phyloP scores from a whole-genome alignment of 2,329 filamentous ascomycete species.

The Calonectria pseudoreteaudii region DNA sequence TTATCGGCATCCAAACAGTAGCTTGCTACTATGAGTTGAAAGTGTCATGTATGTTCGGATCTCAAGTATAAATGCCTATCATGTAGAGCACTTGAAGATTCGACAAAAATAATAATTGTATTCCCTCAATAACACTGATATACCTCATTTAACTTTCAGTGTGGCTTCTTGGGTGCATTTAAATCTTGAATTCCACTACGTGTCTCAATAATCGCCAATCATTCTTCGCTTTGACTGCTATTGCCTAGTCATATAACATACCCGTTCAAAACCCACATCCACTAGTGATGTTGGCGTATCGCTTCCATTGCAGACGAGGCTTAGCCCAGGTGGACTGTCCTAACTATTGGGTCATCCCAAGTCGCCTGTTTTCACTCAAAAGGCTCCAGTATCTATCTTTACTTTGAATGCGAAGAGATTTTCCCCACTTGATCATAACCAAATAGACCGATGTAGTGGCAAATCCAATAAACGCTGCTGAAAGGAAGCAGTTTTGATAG shows the following conservation, averaged over 20 bases:
- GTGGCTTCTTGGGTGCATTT: neutral
- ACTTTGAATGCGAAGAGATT: constrained; percentile 38
- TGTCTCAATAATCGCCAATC: neutral
- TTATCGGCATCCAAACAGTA: neutral
- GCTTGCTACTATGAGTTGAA: neutral
- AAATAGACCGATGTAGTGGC: constrained; percentile 55
- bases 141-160: neutral
- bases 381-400: constrained; percentile 28
- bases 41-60: neutral
- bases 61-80: no score
- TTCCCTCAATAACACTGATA: neutral
- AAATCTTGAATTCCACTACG: neutral
- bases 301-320: no score
- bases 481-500: constrained; percentile 56
- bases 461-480: constrained; percentile 53
- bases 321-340: no score
- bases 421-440: constrained; percentile 61
- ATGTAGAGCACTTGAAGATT: neutral
- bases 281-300: no score
- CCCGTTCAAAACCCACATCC: neutral
- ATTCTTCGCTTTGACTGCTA: neutral
- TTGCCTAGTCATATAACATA: neutral
- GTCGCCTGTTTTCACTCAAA: constrained; percentile 4
- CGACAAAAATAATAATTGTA: neutral
- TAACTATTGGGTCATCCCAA: neutral